phyloP scores from a whole-genome alignment of 495 filamentous ascomycete genomes.

The Xylaria flabelliformis region DNA sequence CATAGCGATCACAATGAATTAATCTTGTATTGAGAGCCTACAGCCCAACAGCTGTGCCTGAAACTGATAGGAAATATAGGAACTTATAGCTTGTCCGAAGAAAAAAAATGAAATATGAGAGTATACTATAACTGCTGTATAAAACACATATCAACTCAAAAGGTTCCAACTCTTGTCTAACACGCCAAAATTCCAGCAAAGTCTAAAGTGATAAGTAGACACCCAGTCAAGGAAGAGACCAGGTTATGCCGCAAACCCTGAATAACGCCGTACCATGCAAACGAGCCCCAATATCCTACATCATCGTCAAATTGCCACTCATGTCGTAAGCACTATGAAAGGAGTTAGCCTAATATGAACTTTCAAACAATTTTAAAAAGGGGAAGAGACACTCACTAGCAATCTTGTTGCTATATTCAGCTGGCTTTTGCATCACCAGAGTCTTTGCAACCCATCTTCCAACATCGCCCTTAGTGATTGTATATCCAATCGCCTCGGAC shows the following conservation, averaged over 20 bases:
- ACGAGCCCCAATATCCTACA: not conserved
- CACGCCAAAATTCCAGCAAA: not conserved
- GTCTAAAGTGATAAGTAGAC: not conserved
- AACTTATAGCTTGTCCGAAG: too few relatives aligned
- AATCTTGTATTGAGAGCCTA: too few relatives aligned
- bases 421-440: slow-evolving; percentile 25
- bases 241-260: not conserved
- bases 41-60: too few relatives aligned
- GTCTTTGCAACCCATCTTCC: slow-evolving; percentile 49
- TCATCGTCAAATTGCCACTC: not conserved
- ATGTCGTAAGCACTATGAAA: slow-evolving; percentile 18
- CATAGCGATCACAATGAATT: too few relatives aligned
- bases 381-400: slow-evolving; percentile 15
- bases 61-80: too few relatives aligned
- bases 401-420: slow-evolving; percentile 34
- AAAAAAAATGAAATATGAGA: too few relatives aligned
- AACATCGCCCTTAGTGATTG: slow-evolving; percentile 48
- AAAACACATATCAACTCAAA: not conserved
- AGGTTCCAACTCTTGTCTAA: not conserved
- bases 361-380: not conserved
- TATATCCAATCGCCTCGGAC: slow-evolving; percentile 53
- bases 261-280: not conserved
- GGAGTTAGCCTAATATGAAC: not conserved
- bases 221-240: not conserved
- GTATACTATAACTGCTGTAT: too few relatives aligned